Percentiles rank a stretch among this genome's conserved stretches.
These are phyloP conservation scores for Rhypophila decipiens DNA, from an alignment of 495 filamentous ascomycete species.

Conservation along the genomic window DNA sequence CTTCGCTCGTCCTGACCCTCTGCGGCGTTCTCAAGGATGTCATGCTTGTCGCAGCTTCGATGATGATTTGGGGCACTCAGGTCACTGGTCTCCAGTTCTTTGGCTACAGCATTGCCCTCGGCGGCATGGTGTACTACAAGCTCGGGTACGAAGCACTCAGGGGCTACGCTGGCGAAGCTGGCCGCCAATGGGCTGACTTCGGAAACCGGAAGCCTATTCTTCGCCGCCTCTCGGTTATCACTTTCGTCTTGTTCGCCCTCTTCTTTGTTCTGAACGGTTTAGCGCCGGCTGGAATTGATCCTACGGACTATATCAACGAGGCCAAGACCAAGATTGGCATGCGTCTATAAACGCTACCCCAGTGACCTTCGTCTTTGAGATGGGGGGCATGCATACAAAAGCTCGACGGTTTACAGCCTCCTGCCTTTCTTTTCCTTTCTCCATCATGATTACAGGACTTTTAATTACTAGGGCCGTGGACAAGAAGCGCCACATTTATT, in stretches of 20 bases:
- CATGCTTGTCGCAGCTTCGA: slow-evolving; percentile 81
- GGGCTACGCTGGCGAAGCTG: slow-evolving; percentile 63
- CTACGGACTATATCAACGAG: slow-evolving; percentile 36
- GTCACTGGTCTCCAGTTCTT: slow-evolving; percentile 83
- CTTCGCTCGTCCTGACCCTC: slow-evolving; percentile 90
- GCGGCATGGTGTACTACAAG: slow-evolving; percentile 95
- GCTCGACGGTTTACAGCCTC: too few relatives aligned
- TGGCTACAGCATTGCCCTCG: slow-evolving; percentile 86
- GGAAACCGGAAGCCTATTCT: slow-evolving; percentile 65
- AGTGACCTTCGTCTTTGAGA: too few relatives aligned
- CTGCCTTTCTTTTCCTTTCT: too few relatives aligned
- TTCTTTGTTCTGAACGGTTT: slow-evolving; percentile 61
- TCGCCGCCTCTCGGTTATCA: slow-evolving; percentile 70
- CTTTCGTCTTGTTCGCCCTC: slow-evolving; percentile 46
- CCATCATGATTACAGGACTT: too few relatives aligned
- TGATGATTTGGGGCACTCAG: slow-evolving; percentile 81
- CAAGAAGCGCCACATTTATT: too few relatives aligned
- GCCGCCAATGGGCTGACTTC: slow-evolving; percentile 80
- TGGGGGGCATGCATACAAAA: too few relatives aligned
- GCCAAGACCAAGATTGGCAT: slow-evolving; percentile 44
- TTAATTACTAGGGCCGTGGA: too few relatives aligned
- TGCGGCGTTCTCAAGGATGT: slow-evolving; percentile 99
- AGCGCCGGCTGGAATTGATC: slow-evolving; percentile 43
- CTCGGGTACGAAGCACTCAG: slow-evolving; percentile 80
- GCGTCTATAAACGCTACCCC: slow-evolving; percentile 13